phyloP scores from a whole-genome alignment of 306 rosid genomes.

The Senna siamea region DNA sequence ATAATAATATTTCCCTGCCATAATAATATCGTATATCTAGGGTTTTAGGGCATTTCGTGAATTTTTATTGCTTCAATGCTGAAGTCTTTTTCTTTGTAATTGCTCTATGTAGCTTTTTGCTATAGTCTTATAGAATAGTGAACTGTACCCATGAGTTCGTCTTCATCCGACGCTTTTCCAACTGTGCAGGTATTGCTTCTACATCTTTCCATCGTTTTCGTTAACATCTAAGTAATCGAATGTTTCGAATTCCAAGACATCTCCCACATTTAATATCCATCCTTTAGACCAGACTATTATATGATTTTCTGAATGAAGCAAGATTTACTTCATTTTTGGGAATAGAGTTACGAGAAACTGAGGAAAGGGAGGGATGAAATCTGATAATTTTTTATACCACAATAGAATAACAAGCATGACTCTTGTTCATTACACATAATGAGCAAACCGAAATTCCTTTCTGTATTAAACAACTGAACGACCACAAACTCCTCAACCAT shows the following conservation, averaged over 20 bases:
- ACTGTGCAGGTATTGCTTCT: slow-evolving; percentile 54
- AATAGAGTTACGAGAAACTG: neutral
- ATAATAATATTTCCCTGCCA: too few species aligned
- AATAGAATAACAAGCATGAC: neutral
- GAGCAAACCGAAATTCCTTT: neutral
- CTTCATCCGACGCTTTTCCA: slow-evolving; percentile 53
- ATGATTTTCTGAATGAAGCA: neutral
- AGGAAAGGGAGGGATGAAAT: neutral
- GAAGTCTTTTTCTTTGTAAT: neutral
- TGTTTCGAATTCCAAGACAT: neutral
- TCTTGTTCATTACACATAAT: neutral
- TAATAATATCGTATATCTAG: too few species aligned
- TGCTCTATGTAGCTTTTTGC: neutral
- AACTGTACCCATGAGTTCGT: slow-evolving; percentile 56
- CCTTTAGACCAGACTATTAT: neutral
- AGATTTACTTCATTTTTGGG: neutral
- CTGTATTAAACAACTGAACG: neutral
- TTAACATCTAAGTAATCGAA: neutral
- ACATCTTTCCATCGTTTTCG: neutral
- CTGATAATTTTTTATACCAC: neutral
- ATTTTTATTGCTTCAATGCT: neutral
- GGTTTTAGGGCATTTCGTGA: slow-evolving; percentile 9
- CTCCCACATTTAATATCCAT: neutral
- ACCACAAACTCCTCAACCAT: neutral
- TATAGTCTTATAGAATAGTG: neutral